Evolutionary conservation across 2,329 filamentous ascomycete genomes (phyloP), one percentile per base, ranked within the genome.

Genomic region (Phoma herbarum): DNA sequence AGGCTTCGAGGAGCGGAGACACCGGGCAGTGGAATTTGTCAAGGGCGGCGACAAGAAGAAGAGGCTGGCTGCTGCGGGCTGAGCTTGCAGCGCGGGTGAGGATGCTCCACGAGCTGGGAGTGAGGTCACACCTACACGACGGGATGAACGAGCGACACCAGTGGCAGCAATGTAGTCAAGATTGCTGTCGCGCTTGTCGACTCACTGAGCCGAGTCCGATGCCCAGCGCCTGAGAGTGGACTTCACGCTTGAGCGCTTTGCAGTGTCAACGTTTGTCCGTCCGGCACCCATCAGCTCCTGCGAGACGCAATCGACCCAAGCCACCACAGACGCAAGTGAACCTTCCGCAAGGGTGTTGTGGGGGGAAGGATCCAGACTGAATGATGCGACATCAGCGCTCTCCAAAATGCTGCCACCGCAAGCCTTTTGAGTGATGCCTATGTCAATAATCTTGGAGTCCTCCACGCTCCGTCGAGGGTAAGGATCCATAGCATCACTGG

Each of bases 1-100:
- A 0, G 87, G 86, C 1, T 88, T 85, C 46, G 91, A 93, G 58
- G 90, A 93, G 74, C 81, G 84, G 57, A 83, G 81, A 0, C 92
- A 96, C 70, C 83, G 82, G 64, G 90, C 88, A 63, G 85, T 90
- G 48, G 84, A 84, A 62, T 89, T 86, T 69, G 61, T 62, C 6
- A 60, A 60, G 47, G 47, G 47, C 16, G 57, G 56, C 0, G 45
- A 59, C 22, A 54, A 29, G 56, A 59, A 53, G 50, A 59, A 59
- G 56, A 53, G 12, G 3, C 5, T 59, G 43, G 46, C 50, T 45
- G 56, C 50, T 42, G 50, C 56, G 23, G 56, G 56, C 8, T 59
- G 56, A 59, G 20, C 5, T 14, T 14, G 26, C 11, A 1, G 18
- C 16, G 11, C 31, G 22, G 10, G 20, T 7, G 28, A 11, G n/a